Percentiles rank a stretch among this genome's conserved stretches.
Conservation (phyloP, 805 yeast genomes). For the Wickerhamia fluorescens region DNA sequence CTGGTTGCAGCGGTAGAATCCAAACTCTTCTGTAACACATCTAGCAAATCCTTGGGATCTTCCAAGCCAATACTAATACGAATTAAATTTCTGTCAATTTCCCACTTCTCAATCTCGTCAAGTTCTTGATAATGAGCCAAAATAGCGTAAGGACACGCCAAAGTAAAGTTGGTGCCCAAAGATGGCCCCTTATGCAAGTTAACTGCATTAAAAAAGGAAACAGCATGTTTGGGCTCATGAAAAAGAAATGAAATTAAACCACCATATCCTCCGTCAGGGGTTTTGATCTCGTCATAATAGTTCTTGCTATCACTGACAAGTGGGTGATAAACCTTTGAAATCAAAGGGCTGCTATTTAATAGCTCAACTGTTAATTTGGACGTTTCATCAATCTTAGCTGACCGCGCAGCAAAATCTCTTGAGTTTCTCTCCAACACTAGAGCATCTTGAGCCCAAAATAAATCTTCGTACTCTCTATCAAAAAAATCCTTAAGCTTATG, state of each 20-base stretch:
- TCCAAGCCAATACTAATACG: constrained; percentile 85
- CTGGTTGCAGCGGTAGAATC: too few species aligned
- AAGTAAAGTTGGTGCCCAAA: constrained; percentile 81
- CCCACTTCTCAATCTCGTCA: constrained; percentile 75
- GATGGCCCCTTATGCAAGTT: constrained; percentile 82
- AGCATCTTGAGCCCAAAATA: constrained; percentile 91
- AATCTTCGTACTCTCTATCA: constrained; percentile 54
- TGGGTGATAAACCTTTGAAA: constrained; percentile 71
- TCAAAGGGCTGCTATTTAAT: constrained; percentile 42
- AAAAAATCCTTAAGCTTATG: constrained; percentile 42
- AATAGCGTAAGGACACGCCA: constrained; percentile 85
- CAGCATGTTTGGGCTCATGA: constrained; percentile 55
- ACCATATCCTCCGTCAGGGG: constrained; percentile 79
- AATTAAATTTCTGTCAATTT: constrained; percentile 70
- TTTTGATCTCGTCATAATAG: constrained; percentile 66
- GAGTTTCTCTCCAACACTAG: constrained; percentile 87
- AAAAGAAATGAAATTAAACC: constrained; percentile 76
- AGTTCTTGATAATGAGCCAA: constrained; percentile 80
- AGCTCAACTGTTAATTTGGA: constrained; percentile 49
- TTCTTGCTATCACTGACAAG: constrained; percentile 42
- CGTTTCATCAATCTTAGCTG: constrained; percentile 47
- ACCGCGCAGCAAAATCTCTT: constrained; percentile 73
- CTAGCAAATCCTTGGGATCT: constrained; percentile 50
- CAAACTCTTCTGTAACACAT: constrained; percentile 46
- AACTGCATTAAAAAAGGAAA: constrained; percentile 64